Evolutionary conservation across 495 filamentous ascomycete species (phyloP).

Genomic region (Podospora pseudopauciseta): DNA sequence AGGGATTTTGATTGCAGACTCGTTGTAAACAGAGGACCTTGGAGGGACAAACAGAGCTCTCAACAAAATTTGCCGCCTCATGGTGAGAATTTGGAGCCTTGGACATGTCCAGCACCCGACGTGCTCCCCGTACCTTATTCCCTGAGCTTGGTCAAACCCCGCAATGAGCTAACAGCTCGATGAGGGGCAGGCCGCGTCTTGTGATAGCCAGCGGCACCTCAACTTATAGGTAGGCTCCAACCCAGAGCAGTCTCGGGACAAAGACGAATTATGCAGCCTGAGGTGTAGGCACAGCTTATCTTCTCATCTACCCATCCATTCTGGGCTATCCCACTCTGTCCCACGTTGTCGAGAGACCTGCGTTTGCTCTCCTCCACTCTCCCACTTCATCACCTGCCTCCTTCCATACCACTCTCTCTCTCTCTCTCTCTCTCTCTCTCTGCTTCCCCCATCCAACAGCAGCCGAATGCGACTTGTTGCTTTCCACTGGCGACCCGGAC

Average conservation of each 20-base stretch:
- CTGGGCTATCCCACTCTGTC: background rate
- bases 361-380: background rate
- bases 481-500: slow-evolving; percentile 2
- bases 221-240: background rate
- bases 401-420: background rate
- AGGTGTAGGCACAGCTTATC: slow-evolving; percentile 11
- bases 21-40: background rate
- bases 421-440: background rate
- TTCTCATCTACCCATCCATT: background rate
- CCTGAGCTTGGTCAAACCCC: slow-evolving; percentile 3
- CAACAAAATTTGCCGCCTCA: background rate
- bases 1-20: background rate
- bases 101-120: background rate
- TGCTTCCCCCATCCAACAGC: background rate
- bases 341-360: background rate
- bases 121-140: background rate
- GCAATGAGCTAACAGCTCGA: background rate
- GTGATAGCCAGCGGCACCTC: background rate
- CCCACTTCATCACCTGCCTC: slow-evolving; percentile 1
- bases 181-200: slow-evolving; percentile 2
- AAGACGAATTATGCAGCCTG: slow-evolving; percentile 7
- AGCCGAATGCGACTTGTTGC: background rate
- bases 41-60: background rate
- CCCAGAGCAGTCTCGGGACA: slow-evolving; percentile 5
- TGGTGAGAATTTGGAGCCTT: background rate